Conservation (phyloP, 768 basidiomycete genomes). For the Clitopilus passeckerianus region DNA sequence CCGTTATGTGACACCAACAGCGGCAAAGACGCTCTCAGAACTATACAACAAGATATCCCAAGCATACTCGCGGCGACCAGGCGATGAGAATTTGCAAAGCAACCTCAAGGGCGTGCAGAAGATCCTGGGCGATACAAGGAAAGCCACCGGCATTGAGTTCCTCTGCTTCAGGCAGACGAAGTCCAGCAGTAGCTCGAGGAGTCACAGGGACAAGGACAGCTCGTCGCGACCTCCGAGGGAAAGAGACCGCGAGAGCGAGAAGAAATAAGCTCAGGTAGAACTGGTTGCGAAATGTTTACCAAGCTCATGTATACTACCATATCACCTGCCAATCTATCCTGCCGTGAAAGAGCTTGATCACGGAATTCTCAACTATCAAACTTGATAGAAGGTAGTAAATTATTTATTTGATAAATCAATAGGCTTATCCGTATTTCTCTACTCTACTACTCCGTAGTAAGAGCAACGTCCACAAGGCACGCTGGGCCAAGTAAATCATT, state of each 20-base stretch:
- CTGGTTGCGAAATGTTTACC: background rate
- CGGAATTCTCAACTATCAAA: too few relatives aligned
- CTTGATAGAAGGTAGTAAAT: too few relatives aligned
- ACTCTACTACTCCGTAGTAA: too few relatives aligned
- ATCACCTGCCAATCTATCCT: background rate
- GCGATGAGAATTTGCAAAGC: slow-evolving; percentile 80
- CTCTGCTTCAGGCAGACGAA: slow-evolving; percentile 86
- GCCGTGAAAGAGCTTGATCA: too few relatives aligned
- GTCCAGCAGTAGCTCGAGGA: slow-evolving; percentile 20
- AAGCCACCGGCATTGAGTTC: slow-evolving; percentile 92
- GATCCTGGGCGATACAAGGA: slow-evolving; percentile 80
- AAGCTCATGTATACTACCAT: background rate
- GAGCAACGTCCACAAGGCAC: too few relatives aligned
- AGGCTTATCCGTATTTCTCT: too few relatives aligned
- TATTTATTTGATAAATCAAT: too few relatives aligned
- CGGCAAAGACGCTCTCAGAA: slow-evolving; percentile 83
- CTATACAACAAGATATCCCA: slow-evolving; percentile 94
- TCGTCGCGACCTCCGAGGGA: background rate
- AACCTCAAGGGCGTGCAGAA: slow-evolving; percentile 91
- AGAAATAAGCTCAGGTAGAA: background rate
- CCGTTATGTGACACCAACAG: slow-evolving; percentile 77
- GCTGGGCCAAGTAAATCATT: too few relatives aligned
- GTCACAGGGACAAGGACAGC: slow-evolving; percentile 14
- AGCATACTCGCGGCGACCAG: slow-evolving; percentile 81
- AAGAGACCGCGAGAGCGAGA: background rate